These are phyloP conservation scores for Axilococcus clingmanii DNA, from an alignment of 139 green algal species.

Conservation along the genomic window DNA sequence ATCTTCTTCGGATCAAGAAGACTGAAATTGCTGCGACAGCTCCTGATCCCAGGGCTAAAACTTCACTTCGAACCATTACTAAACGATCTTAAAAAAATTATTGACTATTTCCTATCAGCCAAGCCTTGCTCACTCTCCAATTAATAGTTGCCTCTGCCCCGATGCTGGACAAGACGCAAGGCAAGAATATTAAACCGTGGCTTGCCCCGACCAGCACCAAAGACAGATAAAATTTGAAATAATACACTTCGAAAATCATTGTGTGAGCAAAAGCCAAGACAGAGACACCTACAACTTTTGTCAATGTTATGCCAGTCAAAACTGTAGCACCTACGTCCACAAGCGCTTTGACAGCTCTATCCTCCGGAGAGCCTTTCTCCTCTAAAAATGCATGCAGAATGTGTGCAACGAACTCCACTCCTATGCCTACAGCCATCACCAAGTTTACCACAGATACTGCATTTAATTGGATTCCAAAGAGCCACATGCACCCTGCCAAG, in stretches of 20 bases:
- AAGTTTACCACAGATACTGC: slow-evolving; percentile 70
- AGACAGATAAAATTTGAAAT: slow-evolving; percentile 71
- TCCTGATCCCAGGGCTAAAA: too few relatives aligned
- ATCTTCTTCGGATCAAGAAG: too few relatives aligned
- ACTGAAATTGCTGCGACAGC: too few relatives aligned
- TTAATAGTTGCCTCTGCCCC: slow-evolving; percentile 33
- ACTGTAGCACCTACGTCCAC: slow-evolving; percentile 54
- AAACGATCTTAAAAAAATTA: too few relatives aligned
- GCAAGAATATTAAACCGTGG: slow-evolving; percentile 84
- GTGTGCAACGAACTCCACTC: slow-evolving; percentile 77
- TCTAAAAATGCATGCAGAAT: slow-evolving; percentile 62
- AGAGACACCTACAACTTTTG: slow-evolving; percentile 69
- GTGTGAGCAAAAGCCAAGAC: slow-evolving; percentile 69
- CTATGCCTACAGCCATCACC: slow-evolving; percentile 67
- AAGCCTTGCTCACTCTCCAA: slow-evolving; percentile 1
- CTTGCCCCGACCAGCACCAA: slow-evolving; percentile 72
- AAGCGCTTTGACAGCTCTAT: slow-evolving; percentile 32
- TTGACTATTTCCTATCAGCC: too few relatives aligned
- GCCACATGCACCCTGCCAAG: slow-evolving; percentile 61
- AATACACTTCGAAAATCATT: slow-evolving; percentile 65
- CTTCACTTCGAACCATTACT: too few relatives aligned
- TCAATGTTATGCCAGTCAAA: slow-evolving; percentile 73
- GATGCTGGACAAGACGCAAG: slow-evolving; percentile 56
- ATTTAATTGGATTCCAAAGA: slow-evolving; percentile 66
- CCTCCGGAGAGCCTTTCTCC: slow-evolving; percentile 21